Conservation (phyloP, 2,329 filamentous ascomycete genomes). For the Aspergillus chevalieri region DNA sequence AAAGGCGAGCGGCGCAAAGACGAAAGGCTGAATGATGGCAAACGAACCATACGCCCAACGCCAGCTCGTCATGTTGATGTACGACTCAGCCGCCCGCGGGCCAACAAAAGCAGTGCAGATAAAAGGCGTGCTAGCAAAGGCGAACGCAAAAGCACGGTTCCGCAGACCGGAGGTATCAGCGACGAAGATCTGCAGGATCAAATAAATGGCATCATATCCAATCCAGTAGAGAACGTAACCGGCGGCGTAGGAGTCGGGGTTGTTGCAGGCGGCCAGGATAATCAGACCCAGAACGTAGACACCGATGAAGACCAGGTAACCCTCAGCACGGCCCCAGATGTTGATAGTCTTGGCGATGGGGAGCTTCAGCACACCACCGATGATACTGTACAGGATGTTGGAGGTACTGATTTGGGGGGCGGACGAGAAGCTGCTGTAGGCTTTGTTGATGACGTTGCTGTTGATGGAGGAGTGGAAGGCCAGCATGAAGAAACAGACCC, state of each 20-base stretch:
- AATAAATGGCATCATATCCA: constrained; percentile 51
- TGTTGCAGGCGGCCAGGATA: constrained; percentile 57
- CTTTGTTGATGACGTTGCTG: constrained; percentile 41
- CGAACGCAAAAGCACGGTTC: constrained; percentile 56
- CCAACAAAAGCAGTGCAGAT: constrained; percentile 55
- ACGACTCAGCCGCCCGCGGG: constrained; percentile 47
- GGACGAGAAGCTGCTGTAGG: constrained; percentile 47
- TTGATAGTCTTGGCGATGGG: constrained; percentile 58
- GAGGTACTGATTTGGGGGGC: constrained; percentile 49
- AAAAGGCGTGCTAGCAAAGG: constrained; percentile 55
- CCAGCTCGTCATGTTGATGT: constrained; percentile 47
- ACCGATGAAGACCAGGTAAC: constrained; percentile 45
- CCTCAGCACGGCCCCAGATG: constrained; percentile 57
- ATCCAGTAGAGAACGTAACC: constrained; percentile 59
- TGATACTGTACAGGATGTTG: constrained; percentile 49
- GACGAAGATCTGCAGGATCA: constrained; percentile 54
- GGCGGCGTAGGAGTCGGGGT: constrained; percentile 57
- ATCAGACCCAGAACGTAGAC: constrained; percentile 48
- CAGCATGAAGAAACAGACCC: constrained; percentile 42
- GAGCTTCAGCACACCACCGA: constrained; percentile 55
- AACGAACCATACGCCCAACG: constrained; percentile 60
- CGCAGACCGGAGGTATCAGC: constrained; percentile 57
- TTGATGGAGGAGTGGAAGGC: constrained; percentile 39
- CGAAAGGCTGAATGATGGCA: constrained; percentile 53
- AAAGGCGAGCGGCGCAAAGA: constrained; percentile 50